Evolutionary conservation across 2,329 filamentous ascomycete genomes (phyloP).

Genomic region (Fusarium incarnatum): DNA sequence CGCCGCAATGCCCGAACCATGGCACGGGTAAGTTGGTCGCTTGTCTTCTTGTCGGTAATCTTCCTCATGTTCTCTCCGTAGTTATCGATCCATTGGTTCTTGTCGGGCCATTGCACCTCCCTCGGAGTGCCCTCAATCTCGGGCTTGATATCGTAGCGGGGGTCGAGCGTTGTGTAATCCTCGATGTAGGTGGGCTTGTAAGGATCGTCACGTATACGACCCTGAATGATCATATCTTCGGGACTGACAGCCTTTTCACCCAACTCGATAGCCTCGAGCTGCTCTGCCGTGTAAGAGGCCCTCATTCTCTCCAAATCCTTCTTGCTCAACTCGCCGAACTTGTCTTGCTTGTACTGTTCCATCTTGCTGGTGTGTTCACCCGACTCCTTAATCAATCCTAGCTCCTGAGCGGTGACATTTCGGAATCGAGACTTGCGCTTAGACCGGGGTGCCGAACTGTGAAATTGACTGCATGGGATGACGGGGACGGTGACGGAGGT

Average conservation of each 20-base stretch:
- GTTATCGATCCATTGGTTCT: conserved; percentile 69
- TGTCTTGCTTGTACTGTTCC: conserved; percentile 58
- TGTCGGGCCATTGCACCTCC: conserved; percentile 67
- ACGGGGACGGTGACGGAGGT: conserved; percentile 37
- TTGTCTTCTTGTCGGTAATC: conserved; percentile 58
- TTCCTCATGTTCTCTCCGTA: conserved; percentile 62
- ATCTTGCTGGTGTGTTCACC: conserved; percentile 52
- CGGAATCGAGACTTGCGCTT: conserved; percentile 64
- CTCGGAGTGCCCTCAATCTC: conserved; percentile 62
- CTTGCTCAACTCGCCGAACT: conserved; percentile 73
- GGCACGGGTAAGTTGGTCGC: conserved; percentile 56
- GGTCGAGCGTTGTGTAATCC: conserved; percentile 81
- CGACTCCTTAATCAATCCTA: conserved; percentile 59
- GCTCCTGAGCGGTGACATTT: conserved; percentile 63
- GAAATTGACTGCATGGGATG: conserved; percentile 59
- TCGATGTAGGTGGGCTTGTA: conserved; percentile 82
- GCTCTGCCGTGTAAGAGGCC: conserved; percentile 80
- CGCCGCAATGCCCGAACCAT: conserved; percentile 57
- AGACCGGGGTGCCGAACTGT: conserved; percentile 62
- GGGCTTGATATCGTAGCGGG: conserved; percentile 78
- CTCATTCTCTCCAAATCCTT: conserved; percentile 72
- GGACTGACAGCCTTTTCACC: conserved; percentile 82
- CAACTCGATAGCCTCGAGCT: conserved; percentile 83
- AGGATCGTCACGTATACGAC: conserved; percentile 76
- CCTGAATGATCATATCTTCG: conserved; percentile 79